Conservation (phyloP, 1,284 basidiomycete genomes). For the Rhizoctonia solani region DNA sequence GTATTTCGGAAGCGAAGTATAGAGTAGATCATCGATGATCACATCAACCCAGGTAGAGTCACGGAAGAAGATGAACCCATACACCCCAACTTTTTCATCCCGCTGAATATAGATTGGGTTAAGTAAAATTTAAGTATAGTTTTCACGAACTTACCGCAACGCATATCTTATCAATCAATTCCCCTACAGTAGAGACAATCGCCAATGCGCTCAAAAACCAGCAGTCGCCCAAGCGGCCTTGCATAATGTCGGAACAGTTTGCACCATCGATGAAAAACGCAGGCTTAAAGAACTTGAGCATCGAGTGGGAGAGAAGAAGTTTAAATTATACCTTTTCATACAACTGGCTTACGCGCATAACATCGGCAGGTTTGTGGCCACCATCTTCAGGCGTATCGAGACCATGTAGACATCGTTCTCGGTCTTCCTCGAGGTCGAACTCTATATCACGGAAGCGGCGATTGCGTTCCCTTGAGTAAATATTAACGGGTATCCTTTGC, state of each 20-base stretch:
- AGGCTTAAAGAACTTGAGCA: constrained; percentile 41
- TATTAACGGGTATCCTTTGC: neutral
- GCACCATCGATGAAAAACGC: constrained; percentile 52
- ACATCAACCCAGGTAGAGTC: constrained; percentile 40
- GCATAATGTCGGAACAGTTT: constrained; percentile 48
- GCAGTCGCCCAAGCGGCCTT: constrained; percentile 54
- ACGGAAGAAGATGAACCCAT: constrained; percentile 47
- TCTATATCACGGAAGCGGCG: constrained; percentile 37
- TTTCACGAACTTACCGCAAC: constrained; percentile 49
- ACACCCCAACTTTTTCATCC: constrained; percentile 58
- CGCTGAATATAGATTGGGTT: constrained; percentile 44
- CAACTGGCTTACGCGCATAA: constrained; percentile 51
- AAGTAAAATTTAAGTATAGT: neutral
- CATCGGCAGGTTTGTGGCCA: constrained; percentile 20
- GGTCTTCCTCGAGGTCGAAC: constrained; percentile 39
- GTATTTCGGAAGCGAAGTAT: constrained; percentile 36
- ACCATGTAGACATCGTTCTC: constrained; percentile 36
- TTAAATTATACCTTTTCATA: constrained; percentile 45
- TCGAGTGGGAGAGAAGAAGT: neutral
- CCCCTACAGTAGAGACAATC: constrained; percentile 48
- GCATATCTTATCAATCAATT: constrained; percentile 56
- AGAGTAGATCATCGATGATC: constrained; percentile 39
- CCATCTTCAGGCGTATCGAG: constrained; percentile 2
- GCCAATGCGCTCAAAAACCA: constrained; percentile 58
- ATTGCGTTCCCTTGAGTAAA: neutral